phyloP scores from a whole-genome alignment of 1,284 basidiomycete genomes.

The Mycena citricolor region DNA sequence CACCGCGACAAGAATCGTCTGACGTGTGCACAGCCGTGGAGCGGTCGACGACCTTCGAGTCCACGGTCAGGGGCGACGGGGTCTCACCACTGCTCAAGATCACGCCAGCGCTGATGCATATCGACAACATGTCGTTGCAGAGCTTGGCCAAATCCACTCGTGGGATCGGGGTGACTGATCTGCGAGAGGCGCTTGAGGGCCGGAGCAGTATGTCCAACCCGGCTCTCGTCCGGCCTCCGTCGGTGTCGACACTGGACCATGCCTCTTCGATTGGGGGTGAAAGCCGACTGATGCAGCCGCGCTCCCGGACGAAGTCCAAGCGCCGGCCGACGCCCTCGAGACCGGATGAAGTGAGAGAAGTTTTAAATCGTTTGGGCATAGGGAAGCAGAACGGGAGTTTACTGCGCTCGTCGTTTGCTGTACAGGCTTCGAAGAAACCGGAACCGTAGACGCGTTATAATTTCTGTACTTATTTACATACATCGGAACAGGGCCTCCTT shows the following conservation, averaged over 20 bases:
- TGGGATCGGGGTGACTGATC: constrained; percentile 81
- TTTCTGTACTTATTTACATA: too few species aligned
- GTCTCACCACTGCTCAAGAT: constrained; percentile 73
- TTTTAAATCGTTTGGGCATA: constrained; percentile 74
- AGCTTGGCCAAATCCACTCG: constrained; percentile 73
- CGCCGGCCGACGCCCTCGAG: constrained; percentile 50
- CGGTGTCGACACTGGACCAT: constrained; percentile 74
- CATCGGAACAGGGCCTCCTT: too few species aligned
- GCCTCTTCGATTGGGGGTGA: constrained; percentile 49
- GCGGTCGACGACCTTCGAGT: constrained; percentile 54
- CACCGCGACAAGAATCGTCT: background rate
- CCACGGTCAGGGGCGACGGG: constrained; percentile 58
- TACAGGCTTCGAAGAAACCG: too few species aligned
- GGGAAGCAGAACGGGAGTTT: constrained; percentile 65
- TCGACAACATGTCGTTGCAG: constrained; percentile 82
- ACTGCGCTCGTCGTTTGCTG: constrained; percentile 55
- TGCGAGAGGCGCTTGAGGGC: constrained; percentile 84
- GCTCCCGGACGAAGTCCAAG: constrained; percentile 55
- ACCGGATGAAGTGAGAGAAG: constrained; percentile 74
- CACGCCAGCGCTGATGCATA: constrained; percentile 82
- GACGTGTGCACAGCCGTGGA: constrained; percentile 51
- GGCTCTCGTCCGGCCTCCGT: constrained; percentile 60
- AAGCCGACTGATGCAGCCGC: constrained; percentile 43
- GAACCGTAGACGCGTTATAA: too few species aligned
- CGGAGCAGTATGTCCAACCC: constrained; percentile 78